phyloP scores from a whole-genome alignment of 176 grass and related monocot genomes.

The sorghum (Sorghum bicolor) region Sorghum_bicolor_NCBIv3 NC_012871.2:66529001-66529500 shows the following conservation, averaged over 20 bases:
- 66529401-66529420: conserved; percentile 45
- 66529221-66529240: too few relatives aligned
- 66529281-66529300: too few relatives aligned
- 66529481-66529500: conserved; percentile 43
- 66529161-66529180: neutral
- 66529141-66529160: neutral
- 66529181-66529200: neutral
- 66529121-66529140: neutral
- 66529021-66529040: neutral
- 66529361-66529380: conserved; percentile 23
- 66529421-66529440: conserved; percentile 54
- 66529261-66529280: too few relatives aligned
- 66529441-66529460: conserved; percentile 1
- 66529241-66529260: too few relatives aligned
- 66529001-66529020: neutral
- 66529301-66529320: too few relatives aligned
- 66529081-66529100: neutral
- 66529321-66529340: neutral
- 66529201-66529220: neutral
- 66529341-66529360: conserved; percentile 23
- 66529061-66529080: neutral
- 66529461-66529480: conserved; percentile 51
- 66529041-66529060: neutral
- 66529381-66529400: conserved; percentile 32
- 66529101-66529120: neutral